These are phyloP conservation scores for Linderina pennispora DNA, from an alignment of 192 early-diverging fungal species.

Conservation along the genomic window DNA sequence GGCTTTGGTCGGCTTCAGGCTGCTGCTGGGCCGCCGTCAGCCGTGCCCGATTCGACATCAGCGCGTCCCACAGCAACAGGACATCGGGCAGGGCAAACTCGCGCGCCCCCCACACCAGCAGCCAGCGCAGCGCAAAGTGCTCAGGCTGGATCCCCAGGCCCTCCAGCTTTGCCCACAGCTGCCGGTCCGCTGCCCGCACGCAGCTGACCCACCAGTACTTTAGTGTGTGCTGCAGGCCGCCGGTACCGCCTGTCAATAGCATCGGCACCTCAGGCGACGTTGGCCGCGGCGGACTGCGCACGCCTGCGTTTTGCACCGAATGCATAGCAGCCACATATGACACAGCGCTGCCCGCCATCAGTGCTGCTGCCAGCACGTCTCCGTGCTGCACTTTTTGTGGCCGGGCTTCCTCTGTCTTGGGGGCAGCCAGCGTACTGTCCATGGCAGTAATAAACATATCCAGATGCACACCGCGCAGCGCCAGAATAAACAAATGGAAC, in stretches of 20 bases:
- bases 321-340: no score
- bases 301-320: no score
- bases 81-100: conserved; percentile 74
- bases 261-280: background rate
- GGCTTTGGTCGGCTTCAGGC: background rate
- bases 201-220: conserved; percentile 41
- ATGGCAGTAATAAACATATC: conserved; percentile 75
- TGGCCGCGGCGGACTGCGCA: background rate
- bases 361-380: background rate
- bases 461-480: conserved; percentile 63
- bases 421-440: conserved; percentile 50
- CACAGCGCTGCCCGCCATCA: background rate
- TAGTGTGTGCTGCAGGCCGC: conserved; percentile 6
- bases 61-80: conserved; percentile 72
- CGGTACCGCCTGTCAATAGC: background rate
- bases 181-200: conserved; percentile 50
- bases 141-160: conserved; percentile 59
- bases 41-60: conserved; percentile 58
- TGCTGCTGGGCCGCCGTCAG: conserved; percentile 7
- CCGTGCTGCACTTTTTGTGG: background rate
- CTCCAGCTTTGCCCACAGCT: conserved; percentile 57
- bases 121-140: conserved; percentile 79
- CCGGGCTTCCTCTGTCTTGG: background rate
- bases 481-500: conserved; percentile 67
- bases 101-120: conserved; percentile 69